Conservation (phyloP, 2,329 filamentous ascomycete genomes). For the Cordyceps militaris region DNA sequence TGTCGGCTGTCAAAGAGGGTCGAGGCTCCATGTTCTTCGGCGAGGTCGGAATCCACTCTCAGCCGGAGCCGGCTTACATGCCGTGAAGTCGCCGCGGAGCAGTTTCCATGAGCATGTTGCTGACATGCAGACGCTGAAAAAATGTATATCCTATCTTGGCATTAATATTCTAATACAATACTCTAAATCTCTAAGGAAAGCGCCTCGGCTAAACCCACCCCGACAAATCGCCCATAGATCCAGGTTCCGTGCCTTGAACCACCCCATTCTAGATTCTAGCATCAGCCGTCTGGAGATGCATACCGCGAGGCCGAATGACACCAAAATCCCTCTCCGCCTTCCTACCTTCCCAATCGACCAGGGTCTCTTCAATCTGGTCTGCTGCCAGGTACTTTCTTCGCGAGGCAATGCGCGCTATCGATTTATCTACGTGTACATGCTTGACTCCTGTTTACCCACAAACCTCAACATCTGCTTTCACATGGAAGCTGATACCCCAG, state of each 20-base stretch:
- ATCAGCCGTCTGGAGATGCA: conserved; percentile 32
- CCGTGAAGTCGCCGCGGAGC: too few species aligned
- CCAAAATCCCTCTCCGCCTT: background rate
- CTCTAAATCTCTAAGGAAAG: too few species aligned
- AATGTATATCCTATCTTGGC: too few species aligned
- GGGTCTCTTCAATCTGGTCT: background rate
- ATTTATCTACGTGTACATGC: background rate
- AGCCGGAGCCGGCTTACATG: too few species aligned
- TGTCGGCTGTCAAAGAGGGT: background rate
- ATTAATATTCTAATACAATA: too few species aligned
- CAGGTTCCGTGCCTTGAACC: conserved; percentile 26
- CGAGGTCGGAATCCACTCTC: too few species aligned
- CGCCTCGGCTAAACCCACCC: too few species aligned
- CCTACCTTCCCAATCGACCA: background rate
- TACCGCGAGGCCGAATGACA: conserved; percentile 16
- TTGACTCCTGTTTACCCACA: background rate
- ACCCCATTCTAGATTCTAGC: conserved; percentile 28
- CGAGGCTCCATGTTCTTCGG: background rate
- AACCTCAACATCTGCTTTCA: background rate
- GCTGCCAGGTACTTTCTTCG: background rate
- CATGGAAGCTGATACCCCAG: background rate
- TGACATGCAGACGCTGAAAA: too few species aligned
- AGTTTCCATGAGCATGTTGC: too few species aligned
- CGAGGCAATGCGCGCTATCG: background rate
- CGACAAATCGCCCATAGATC: conserved; percentile 18